Evolutionary conservation across 2,329 filamentous ascomycete species (phyloP).

Genomic region (Basipetospora chlamydospora): DNA sequence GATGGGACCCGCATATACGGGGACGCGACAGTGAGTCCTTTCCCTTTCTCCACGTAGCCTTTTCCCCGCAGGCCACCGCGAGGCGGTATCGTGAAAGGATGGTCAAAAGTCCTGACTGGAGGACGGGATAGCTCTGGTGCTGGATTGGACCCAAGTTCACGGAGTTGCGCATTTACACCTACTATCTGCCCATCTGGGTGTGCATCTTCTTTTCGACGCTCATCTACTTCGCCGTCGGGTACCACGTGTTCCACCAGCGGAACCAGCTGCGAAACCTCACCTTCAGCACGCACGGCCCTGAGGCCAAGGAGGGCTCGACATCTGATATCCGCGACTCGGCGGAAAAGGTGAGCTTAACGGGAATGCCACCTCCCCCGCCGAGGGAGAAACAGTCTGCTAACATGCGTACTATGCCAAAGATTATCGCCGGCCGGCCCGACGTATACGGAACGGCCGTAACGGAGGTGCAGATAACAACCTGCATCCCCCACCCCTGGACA

Average conservation of each 20-base stretch:
- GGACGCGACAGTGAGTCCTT: constrained; percentile 35
- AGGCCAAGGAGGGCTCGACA: constrained; percentile 10
- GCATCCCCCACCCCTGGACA: constrained; percentile 7
- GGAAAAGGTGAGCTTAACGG: constrained; percentile 18
- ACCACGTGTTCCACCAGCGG: constrained; percentile 42
- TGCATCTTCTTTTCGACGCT: constrained; percentile 39
- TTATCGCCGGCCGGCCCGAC: constrained; percentile 13
- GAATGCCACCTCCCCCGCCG: not conserved
- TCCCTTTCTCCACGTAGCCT: not conserved
- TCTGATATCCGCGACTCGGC: constrained; percentile 17
- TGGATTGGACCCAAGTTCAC: constrained; percentile 43
- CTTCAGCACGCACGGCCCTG: constrained; percentile 12
- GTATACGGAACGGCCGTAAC: constrained; percentile 38
- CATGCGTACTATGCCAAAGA: no score
- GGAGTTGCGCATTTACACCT: constrained; percentile 42
- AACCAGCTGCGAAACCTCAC: constrained; percentile 38
- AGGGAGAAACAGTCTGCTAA: no score
- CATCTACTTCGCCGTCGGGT: constrained; percentile 43
- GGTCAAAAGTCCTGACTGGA: no score
- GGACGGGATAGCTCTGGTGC: constrained; percentile 38
- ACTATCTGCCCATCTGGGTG: constrained; percentile 47
- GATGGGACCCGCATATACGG: constrained; percentile 32
- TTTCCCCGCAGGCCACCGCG: no score
- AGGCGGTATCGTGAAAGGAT: no score
- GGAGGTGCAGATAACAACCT: constrained; percentile 31